A percentile compares a stretch with the other conserved stretches of the same genome.
Evolutionary conservation across 108 stramenopile species (phyloP).

Genomic region (Cyclotella atomus): DNA sequence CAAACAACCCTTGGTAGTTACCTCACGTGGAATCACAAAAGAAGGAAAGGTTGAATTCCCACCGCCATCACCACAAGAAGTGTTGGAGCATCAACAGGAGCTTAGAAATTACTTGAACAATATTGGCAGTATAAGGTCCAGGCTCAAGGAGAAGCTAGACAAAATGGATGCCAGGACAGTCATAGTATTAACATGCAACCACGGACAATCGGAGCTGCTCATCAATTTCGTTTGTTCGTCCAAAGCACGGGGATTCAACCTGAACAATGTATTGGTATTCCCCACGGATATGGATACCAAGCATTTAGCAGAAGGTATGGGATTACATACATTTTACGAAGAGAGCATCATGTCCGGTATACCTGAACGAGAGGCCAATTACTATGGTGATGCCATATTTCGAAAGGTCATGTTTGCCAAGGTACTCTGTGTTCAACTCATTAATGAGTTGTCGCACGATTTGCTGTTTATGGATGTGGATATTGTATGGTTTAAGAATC

Average conservation of each 20-base stretch:
- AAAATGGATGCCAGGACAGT: slow-evolving; percentile 26
- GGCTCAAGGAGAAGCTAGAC: slow-evolving; percentile 18
- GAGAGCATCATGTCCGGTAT: slow-evolving; percentile 50
- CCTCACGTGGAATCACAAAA: slow-evolving; percentile 33
- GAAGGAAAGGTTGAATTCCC: slow-evolving; percentile 33
- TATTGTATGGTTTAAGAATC: slow-evolving; percentile 73
- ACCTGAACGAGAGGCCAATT: slow-evolving; percentile 54
- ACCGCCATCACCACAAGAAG: slow-evolving; percentile 13
- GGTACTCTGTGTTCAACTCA: slow-evolving; percentile 66
- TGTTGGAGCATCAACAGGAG: slow-evolving; percentile 16
- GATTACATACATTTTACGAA: slow-evolving; percentile 50
- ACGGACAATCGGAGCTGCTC: slow-evolving; percentile 47
- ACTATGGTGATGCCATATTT: slow-evolving; percentile 77
- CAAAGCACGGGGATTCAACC: slow-evolving; percentile 39
- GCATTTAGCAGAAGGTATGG: slow-evolving; percentile 49
- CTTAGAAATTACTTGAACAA: slow-evolving; percentile 37
- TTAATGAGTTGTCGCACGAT: slow-evolving; percentile 73
- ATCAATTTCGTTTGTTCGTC: slow-evolving; percentile 55
- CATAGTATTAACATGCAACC: slow-evolving; percentile 45
- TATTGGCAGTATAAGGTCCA: slow-evolving; percentile 11
- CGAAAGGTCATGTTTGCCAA: slow-evolving; percentile 89
- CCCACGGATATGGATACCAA: slow-evolving; percentile 53
- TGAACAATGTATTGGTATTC: slow-evolving; percentile 49
- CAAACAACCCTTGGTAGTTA: slow-evolving; percentile 28
- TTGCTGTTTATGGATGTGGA: slow-evolving; percentile 88